A percentile compares a stretch with the other conserved stretches of the same genome.
Conservation (phyloP, 2,329 filamentous ascomycete species). For the Fusarium sacchari region DNA sequence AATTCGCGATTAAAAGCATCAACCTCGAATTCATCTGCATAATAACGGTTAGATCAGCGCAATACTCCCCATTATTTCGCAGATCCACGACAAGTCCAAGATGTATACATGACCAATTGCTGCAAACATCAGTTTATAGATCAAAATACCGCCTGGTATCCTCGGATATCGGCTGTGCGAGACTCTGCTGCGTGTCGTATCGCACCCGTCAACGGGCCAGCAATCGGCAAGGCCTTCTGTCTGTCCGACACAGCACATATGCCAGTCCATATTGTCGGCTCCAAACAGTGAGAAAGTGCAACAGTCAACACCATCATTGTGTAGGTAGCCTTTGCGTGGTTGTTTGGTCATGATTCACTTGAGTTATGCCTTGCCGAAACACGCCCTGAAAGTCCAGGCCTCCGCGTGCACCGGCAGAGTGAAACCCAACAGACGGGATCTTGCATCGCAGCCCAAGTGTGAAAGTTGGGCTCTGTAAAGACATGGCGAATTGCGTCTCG, state of each 20-base stretch:
- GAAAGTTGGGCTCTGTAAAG: neutral
- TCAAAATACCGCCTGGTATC: neutral
- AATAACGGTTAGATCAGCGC: neutral
- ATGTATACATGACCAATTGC: neutral
- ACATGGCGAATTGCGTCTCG: neutral
- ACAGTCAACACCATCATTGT: accelerated
- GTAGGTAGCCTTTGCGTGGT: neutral
- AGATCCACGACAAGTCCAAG: neutral
- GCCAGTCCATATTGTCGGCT: neutral
- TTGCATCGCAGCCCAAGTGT: neutral
- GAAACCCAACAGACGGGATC: neutral
- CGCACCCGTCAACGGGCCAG: neutral
- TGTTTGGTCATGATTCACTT: neutral
- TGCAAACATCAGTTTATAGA: neutral
- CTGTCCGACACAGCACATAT: neutral
- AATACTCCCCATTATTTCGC: neutral
- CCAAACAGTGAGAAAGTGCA: accelerated
- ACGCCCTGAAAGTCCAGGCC: neutral
- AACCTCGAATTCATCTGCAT: neutral
- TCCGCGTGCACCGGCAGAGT: too few species aligned
- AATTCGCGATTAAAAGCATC: too few species aligned
- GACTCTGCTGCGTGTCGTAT: neutral
- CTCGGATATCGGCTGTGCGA: neutral
- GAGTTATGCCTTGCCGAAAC: neutral
- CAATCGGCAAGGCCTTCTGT: too few species aligned